These are phyloP conservation scores for Aspergillus phoenicis DNA, from an alignment of 2,329 filamentous ascomycete species.

Conservation along the genomic window DNA sequence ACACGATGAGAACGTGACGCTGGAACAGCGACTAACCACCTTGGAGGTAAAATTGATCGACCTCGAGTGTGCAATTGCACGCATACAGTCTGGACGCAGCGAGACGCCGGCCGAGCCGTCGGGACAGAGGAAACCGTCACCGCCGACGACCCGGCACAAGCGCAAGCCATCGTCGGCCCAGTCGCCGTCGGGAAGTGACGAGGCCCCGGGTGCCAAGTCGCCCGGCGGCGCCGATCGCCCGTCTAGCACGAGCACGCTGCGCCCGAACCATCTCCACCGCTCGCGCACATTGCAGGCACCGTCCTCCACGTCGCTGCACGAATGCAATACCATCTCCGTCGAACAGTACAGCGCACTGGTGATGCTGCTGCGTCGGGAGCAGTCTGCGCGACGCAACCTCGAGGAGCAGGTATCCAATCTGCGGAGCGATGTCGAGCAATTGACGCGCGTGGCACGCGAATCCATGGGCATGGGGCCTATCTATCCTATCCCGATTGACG, in stretches of 20 bases:
- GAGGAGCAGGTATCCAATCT: slow-evolving; percentile 48
- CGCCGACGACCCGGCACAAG: slow-evolving; percentile 15
- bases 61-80: slow-evolving; percentile 53
- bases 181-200: slow-evolving; percentile 11
- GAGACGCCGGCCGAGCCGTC: slow-evolving; percentile 22
- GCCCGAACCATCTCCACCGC: slow-evolving; percentile 35
- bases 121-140: slow-evolving; percentile 20
- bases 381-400: slow-evolving; percentile 48
- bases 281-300: slow-evolving; percentile 29
- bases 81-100: slow-evolving; percentile 44
- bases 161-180: slow-evolving; percentile 22
- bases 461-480: slow-evolving; percentile 38
- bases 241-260: slow-evolving; percentile 35
- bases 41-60: slow-evolving; percentile 55
- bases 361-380: slow-evolving; percentile 50
- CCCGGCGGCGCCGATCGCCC: slow-evolving; percentile 25
- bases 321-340: slow-evolving; percentile 43
- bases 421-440: slow-evolving; percentile 43
- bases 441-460: slow-evolving; percentile 35
- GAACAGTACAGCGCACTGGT: slow-evolving; percentile 52
- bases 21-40: slow-evolving; percentile 52
- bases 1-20: slow-evolving; percentile 40
- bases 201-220: slow-evolving; percentile 14
- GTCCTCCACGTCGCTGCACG: slow-evolving; percentile 35
- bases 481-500: slow-evolving; percentile 38